phyloP scores from a whole-genome alignment of 1,139 yeast genomes.

The Blastobotrys ciferrii region DNA sequence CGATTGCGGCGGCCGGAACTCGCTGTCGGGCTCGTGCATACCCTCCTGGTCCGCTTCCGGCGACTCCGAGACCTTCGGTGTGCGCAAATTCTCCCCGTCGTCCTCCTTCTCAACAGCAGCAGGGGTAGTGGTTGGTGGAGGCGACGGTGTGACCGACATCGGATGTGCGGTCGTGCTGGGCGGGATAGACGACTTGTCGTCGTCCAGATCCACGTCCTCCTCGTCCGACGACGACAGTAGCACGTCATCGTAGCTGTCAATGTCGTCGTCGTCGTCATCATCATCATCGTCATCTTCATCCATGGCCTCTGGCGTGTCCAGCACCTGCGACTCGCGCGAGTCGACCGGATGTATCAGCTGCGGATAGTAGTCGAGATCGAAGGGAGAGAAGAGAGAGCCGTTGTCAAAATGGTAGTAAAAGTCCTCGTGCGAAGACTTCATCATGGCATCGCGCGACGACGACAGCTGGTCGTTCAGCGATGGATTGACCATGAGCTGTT shows the following conservation, averaged over 20 bases:
- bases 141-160: constrained; percentile 7
- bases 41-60: neutral
- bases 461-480: constrained; percentile 4
- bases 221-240: constrained; percentile 12
- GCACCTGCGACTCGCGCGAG: constrained; percentile 12
- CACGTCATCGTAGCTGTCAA: constrained; percentile 24
- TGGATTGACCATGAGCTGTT: constrained; percentile 5
- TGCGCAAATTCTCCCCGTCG: too few species aligned
- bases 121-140: neutral
- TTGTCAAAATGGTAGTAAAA: constrained; percentile 14
- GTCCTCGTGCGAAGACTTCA: constrained; percentile 23
- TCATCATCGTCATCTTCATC: constrained; percentile 32
- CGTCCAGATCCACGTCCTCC: constrained; percentile 15
- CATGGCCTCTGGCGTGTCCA: constrained; percentile 27
- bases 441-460: constrained; percentile 25
- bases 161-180: constrained; percentile 1
- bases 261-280: constrained; percentile 36
- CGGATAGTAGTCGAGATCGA: constrained; percentile 16
- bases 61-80: too few species aligned
- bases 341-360: constrained; percentile 14
- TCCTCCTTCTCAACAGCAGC: too few species aligned
- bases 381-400: constrained; percentile 13
- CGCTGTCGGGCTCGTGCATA: neutral
- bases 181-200: constrained; percentile 13
- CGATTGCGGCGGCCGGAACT: constrained; percentile 1